Evolutionary conservation across 129 eudicot species (phyloP), one percentile per base, ranked within the genome.

Genomic region (Gnaphalium uliginosum): DNA sequence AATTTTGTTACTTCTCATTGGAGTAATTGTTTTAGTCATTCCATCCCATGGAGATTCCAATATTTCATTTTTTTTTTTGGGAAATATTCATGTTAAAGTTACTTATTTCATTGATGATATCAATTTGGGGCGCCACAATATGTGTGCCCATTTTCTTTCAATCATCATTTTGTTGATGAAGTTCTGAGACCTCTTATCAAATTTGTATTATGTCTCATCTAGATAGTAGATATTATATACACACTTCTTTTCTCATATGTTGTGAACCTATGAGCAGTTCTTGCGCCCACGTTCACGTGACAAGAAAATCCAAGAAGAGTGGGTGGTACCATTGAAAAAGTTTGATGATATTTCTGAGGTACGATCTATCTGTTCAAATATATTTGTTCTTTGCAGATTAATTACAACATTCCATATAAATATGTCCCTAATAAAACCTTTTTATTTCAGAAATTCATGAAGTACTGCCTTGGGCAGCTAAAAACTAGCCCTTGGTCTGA

Each of bases 401-500:
- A 69, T 33, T 4, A 41, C 46, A 41, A 61, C 41, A 51, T 74
- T 53, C 22, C 35, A 33, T 69, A 13, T 11, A 27, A 15, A 69
- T n/a, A 33, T 54, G 50, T 54, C 43, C 41, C 78, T 80, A 21
- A 77, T 51, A 46, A 19, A 41, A 71, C 51, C 41, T 11, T 53
- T 33, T 27, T 63, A 59, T 68, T 17, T 73, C 97, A 94, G 98
- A 90, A 81, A 85, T 94, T 94, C 75, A 76, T 66, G 87, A 81
- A 82, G 48, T 88, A 79, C 86, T 94, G 98, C 85, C 85, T 87
- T 58, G 98, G 98, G 43, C 86, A 87, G 81, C 84, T 94, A 68
- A 90, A 69, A 87, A 88, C 89, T 62, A 88, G 83, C 85, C 98
- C 98, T 1, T 94, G 98, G 98, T 94, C 97, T 32, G 98, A 94